Evolutionary conservation across 2,329 filamentous ascomycete species (phyloP).

Genomic region (Rhinocladiella mackenziei): DNA sequence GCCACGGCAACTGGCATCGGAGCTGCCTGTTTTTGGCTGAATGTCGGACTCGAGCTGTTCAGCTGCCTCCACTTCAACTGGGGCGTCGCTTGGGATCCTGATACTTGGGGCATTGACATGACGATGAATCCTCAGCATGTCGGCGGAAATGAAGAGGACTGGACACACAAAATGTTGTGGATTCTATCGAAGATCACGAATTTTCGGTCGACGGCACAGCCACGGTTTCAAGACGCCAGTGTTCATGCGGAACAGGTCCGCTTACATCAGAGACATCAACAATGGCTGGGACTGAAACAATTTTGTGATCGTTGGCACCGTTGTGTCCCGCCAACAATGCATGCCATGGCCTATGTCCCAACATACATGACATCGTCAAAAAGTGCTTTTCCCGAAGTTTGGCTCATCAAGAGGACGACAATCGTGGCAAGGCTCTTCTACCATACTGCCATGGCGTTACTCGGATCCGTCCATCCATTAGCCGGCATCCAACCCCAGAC

Average conservation of each 20-base stretch:
- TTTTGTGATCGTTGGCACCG: slow-evolving; percentile 80
- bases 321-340: slow-evolving; percentile 78
- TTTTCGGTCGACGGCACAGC: slow-evolving; percentile 65
- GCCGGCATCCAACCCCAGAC: slow-evolving; percentile 53
- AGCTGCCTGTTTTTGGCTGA: slow-evolving; percentile 89
- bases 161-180: slow-evolving; percentile 86
- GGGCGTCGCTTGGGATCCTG: slow-evolving; percentile 81
- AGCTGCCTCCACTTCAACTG: slow-evolving; percentile 84
- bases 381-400: slow-evolving; percentile 81
- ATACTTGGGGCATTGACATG: slow-evolving; percentile 84
- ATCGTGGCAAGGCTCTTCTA: slow-evolving; percentile 83
- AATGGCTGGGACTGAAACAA: slow-evolving; percentile 77
- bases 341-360: slow-evolving; percentile 73
- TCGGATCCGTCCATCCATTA: slow-evolving; percentile 71
- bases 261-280: slow-evolving; percentile 61
- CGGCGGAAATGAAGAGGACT: slow-evolving; percentile 68
- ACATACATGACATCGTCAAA: slow-evolving; percentile 63
- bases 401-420: slow-evolving; percentile 79
- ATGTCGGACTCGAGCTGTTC: slow-evolving; percentile 84
- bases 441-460: slow-evolving; percentile 76
- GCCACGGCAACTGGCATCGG: slow-evolving; percentile 74
- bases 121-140: slow-evolving; percentile 56
- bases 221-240: slow-evolving; percentile 57
- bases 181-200: slow-evolving; percentile 83
- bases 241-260: slow-evolving; percentile 57